Evolutionary conservation across 805 yeast genomes (phyloP), one percentile per base, ranked within the genome.

Genomic region (Pichia nakasei): DNA sequence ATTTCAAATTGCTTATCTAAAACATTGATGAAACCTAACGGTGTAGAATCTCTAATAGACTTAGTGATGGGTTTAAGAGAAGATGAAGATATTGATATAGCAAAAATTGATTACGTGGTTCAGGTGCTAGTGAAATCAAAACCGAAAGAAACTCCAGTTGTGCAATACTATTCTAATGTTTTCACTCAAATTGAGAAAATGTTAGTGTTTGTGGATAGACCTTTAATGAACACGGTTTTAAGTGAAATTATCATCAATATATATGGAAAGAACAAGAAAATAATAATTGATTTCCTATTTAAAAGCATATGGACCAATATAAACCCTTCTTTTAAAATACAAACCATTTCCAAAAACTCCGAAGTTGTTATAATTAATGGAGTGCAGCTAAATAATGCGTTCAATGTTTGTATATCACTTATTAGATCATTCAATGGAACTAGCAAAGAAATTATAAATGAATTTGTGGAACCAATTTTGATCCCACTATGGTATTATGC

Each of bases 61-160:
- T 78, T 85, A 49, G 69, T 85, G 0, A 66, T 84, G 13, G 95
- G 95, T 0, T 66, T 85, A 22, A 67, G 96, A 45, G 94, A 86
- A 35, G 69, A 72, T 43, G 91, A 82, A 44, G 79, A 77, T 12
- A 61, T 87, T 13, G 80, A 79, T 49, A 61, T 79, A n/a, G 78
- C 76, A 27, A 82, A 78, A 50, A 68, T 85, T 39, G 78, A 76
- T 22, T 75, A 80, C 45, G 83, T 85, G 1, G 76, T 84, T n/a
- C 73, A 71, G 35, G 69, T 86, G 2, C 59, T 91, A 15, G 58
- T 82, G 24, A 44, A 47, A n/a, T 62, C 80, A 17, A 80, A 79
- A 47, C 96, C 97, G 0, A 64, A 61, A 38, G 53, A 56, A 0
- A 54, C 81, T 9, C 44, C 68, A 1, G 66, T 78, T 0, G 59